Base-by-base conservation (phyloP, 2,329 filamentous ascomycete genomes). In the Diaporthe ampelina region DNA sequence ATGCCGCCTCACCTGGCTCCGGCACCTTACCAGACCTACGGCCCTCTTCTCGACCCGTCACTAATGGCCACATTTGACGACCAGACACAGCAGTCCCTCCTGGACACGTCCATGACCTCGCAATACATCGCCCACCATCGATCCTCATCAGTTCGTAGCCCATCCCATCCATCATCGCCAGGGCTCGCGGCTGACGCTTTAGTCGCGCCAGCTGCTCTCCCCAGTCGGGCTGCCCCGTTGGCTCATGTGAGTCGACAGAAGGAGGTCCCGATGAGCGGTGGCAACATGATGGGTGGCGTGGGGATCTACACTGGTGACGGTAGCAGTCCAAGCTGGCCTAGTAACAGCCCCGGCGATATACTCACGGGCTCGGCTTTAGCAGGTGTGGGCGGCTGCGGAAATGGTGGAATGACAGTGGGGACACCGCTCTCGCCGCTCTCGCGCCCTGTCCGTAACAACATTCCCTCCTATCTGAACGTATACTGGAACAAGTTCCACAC, bases 401-500 rank as follows among this genome's bases (percentile, higher is more conserved):
- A 29, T 11, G 63, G 63, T 37, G 72, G 70, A 13, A 45, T 73
- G 9, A 59, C 77, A 10, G 82, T 84, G 75, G 80, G 81, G 43
- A 82, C 82, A 63, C 79, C 79, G 59, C 78, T 86, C 76, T 79
- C 81, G 74, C 75, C 79, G 59, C 78, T 86, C 76, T 79, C 81
- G 74, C 75, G 80, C 73, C 77, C 82, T 63, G 81, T 84, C 58
- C 83, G 83, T 74, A 84, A 83, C 67, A 83, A 84, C 54, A 84
- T 90, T 59, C 87, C 89, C 56, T 79, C 79, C 56, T 90, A 90
- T 76, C 81, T 90, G 74, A 83, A 87, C 32, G 81, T 87, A 48
- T 90, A 90, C 80, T 90, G 89, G 89, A 83, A 86, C 68, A 85
- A 84, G 75, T 86, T 89, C 65, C 84, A 89, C 77, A 82, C 83